Evolutionary conservation across 305 asterid genomes (phyloP).

Genomic region (Ajuga reptans): DNA sequence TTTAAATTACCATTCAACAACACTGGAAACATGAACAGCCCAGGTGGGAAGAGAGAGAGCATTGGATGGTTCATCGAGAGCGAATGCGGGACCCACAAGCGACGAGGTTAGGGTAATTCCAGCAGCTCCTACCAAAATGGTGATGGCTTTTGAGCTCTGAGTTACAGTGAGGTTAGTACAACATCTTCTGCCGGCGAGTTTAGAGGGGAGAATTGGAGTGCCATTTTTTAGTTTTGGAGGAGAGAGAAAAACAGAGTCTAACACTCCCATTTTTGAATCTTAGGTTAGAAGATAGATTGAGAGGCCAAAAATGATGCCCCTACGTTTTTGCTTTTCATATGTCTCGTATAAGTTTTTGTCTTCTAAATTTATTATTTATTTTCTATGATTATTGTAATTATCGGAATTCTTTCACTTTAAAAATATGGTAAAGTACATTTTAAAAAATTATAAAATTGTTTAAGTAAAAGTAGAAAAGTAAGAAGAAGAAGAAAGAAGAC

Average conservation of each 20-base stretch:
- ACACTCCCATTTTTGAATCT: constrained; percentile 25
- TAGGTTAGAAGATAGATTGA: too few species aligned
- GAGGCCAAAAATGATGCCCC: neutral
- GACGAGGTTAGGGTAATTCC: constrained; percentile 51
- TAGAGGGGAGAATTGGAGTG: constrained; percentile 19
- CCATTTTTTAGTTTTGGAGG: constrained; percentile 18
- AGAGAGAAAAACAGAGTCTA: constrained; percentile 13
- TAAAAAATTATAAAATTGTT: too few species aligned
- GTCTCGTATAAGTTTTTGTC: too few species aligned
- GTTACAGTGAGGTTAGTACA: neutral
- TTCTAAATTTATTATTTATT: too few species aligned
- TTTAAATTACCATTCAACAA: constrained; percentile 65
- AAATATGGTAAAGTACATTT: too few species aligned
- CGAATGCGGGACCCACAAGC: constrained; percentile 40
- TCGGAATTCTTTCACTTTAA: too few species aligned
- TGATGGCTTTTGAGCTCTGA: constrained; percentile 25
- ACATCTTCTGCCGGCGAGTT: constrained; percentile 18
- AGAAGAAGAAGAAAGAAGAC: too few species aligned
- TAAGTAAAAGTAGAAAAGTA: too few species aligned
- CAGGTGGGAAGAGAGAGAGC: constrained; percentile 97
- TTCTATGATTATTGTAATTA: too few species aligned
- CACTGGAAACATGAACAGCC: constrained; percentile 94
- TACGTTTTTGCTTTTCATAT: too few species aligned
- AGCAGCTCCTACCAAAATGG: constrained; percentile 47
- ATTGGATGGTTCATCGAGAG: constrained; percentile 73